These are phyloP conservation scores for Quercus phellos DNA, from an alignment of 331 rosid species.

Conservation along the genomic window DNA sequence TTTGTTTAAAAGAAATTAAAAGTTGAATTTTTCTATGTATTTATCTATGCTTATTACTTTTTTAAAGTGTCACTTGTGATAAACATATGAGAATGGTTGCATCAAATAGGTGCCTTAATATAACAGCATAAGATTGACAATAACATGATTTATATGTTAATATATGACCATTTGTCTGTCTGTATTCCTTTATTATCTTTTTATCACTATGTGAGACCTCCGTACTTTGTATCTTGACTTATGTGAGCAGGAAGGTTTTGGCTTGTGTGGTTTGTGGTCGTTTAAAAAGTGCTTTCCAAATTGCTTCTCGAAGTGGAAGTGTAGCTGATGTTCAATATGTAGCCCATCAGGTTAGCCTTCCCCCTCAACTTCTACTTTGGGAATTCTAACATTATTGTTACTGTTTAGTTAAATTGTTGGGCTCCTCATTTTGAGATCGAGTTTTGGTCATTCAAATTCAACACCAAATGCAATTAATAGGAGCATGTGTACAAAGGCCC, in stretches of 20 bases:
- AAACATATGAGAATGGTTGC: neutral
- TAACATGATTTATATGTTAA: neutral
- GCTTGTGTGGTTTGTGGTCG: conserved; percentile 99
- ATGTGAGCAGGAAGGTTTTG: conserved; percentile 83
- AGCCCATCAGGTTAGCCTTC: conserved; percentile 83
- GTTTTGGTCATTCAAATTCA: neutral
- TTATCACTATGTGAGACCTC: conserved; percentile 6
- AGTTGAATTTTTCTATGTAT: neutral
- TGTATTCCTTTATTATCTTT: neutral
- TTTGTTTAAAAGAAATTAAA: neutral
- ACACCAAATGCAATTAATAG: neutral
- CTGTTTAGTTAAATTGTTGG: neutral
- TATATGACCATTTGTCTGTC: conserved; percentile 9
- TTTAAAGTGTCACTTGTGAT: neutral
- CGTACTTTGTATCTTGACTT: conserved; percentile 18
- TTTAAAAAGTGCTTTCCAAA: conserved; percentile 96
- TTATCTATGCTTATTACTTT: neutral
- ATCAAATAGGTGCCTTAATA: neutral
- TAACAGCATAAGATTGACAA: neutral
- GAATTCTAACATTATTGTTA: neutral
- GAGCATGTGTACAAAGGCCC: neutral
- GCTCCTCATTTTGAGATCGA: neutral
- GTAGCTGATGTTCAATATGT: conserved; percentile 99
- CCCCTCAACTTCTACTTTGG: conserved; percentile 9
- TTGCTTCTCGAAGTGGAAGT: conserved; percentile 98